Conservation (phyloP, 2,329 filamentous ascomycete genomes). For the Aquanectria penicillioides region DNA sequence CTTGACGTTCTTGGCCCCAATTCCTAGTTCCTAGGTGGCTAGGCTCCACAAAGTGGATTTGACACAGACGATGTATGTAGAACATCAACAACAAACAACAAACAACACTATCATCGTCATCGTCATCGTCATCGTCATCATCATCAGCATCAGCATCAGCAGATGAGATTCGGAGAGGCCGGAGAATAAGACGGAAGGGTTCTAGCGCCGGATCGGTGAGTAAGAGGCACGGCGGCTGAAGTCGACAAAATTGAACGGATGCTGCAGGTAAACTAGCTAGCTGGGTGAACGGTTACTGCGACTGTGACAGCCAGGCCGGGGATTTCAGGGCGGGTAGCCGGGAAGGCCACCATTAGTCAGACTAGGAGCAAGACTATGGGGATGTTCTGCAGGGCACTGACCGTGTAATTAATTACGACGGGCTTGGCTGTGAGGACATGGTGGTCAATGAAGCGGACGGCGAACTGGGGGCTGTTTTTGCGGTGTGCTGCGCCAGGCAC, state of each 20-base stretch:
- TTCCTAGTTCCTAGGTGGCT: no score
- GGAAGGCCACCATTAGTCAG: background rate
- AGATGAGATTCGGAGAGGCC: conserved; percentile 29
- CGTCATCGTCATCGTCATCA: no score
- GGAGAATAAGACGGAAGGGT: conserved; percentile 15
- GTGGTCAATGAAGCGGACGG: background rate
- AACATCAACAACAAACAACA: conserved; percentile 4
- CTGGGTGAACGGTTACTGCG: background rate
- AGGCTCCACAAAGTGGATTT: background rate
- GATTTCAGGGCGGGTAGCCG: conserved; percentile 29
- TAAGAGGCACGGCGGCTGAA: conserved; percentile 7
- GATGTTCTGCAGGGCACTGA: conserved; percentile 5
- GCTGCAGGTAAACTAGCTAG: no score
- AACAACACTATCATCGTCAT: no score
- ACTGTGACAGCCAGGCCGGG: conserved; percentile 18
- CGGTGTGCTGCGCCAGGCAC: conserved; percentile 5
- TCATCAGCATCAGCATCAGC: no score
- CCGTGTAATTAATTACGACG: background rate
- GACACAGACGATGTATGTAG: background rate
- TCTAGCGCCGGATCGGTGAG: conserved; percentile 27
- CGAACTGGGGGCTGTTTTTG: background rate
- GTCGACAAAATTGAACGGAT: background rate
- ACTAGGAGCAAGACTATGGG: background rate
- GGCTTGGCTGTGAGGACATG: background rate
- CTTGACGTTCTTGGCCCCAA: no score